These are phyloP conservation scores for Colletotrichum viniferum DNA, from an alignment of 2,329 filamentous ascomycete genomes.

Conservation along the genomic window DNA sequence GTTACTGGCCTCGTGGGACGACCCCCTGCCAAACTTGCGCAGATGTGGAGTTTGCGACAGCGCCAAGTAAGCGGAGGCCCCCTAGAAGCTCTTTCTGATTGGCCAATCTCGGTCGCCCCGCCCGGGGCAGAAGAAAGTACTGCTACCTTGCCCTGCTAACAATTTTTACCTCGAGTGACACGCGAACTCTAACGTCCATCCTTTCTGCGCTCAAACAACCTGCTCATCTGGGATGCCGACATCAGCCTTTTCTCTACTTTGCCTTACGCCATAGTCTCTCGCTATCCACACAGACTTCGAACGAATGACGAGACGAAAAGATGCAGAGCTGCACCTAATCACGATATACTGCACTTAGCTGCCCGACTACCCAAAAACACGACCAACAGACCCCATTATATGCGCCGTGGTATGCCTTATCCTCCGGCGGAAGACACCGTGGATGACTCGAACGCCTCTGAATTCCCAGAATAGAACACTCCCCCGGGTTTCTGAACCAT, in stretches of 20 bases:
- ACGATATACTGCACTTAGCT: background rate
- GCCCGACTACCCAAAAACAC: background rate
- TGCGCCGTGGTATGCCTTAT: background rate
- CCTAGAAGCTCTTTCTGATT: background rate
- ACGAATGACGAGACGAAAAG: slow-evolving; percentile 6
- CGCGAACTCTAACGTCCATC: background rate
- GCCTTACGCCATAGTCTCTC: background rate
- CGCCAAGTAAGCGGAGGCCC: background rate
- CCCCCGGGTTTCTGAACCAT: background rate
- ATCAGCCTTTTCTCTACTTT: background rate
- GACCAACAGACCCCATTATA: background rate
- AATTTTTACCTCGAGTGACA: slow-evolving; percentile 2
- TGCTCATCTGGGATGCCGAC: slow-evolving; percentile 3
- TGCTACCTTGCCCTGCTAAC: background rate
- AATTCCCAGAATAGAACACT: background rate
- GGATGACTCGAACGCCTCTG: background rate
- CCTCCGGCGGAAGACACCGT: background rate
- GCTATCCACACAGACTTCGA: background rate
- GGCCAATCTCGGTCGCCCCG: background rate
- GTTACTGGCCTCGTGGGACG: background rate
- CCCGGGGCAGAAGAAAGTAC: background rate
- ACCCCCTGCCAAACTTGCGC: background rate
- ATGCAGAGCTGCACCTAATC: background rate
- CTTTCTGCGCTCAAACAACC: slow-evolving; percentile 7
- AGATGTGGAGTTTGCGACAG: slow-evolving; percentile 5